Percentiles rank a stretch among this genome's conserved stretches.
Evolutionary conservation across 768 basidiomycete genomes (phyloP).

Genomic region (Xerocomellus amylosporus): DNA sequence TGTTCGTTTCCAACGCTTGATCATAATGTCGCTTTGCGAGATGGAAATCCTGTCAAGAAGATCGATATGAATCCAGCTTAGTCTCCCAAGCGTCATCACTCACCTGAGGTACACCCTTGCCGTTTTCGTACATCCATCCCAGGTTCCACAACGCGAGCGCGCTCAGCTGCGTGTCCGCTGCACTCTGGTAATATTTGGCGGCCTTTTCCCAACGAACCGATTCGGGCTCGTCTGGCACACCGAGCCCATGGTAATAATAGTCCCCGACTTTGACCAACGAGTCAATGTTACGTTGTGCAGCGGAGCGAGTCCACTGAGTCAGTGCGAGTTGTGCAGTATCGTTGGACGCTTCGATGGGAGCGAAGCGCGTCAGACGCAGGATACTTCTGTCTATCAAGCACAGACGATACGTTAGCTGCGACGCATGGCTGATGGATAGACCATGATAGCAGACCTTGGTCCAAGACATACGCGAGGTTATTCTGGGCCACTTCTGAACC

Average conservation of each 20-base stretch:
- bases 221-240: conserved; percentile 68
- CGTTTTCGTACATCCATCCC: conserved; percentile 99
- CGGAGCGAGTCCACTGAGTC: conserved; percentile 93
- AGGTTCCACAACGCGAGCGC: conserved; percentile 98
- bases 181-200: conserved; percentile 90
- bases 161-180: conserved; percentile 88
- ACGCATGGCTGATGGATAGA: conserved; percentile 32
- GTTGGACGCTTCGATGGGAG: conserved; percentile 71
- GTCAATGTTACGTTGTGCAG: conserved; percentile 92
- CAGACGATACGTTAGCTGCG: conserved; percentile 14
- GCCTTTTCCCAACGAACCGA: conserved; percentile 78
- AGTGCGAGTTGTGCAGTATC: conserved; percentile 81
- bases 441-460: conserved; percentile 66
- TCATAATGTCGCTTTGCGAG: conserved; percentile 97
- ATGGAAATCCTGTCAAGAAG: conserved; percentile 73
- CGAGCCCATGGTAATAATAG: conserved; percentile 91
- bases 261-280: conserved; percentile 97
- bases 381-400: conserved; percentile 60
- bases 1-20: conserved; percentile 79
- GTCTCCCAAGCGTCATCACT: conserved; percentile 7
- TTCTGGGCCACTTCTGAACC: conserved; percentile 93
- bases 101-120: conserved; percentile 86
- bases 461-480: conserved; percentile 88
- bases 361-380: conserved; percentile 63
- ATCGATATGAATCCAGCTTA: neutral